Percentiles rank a stretch among this genome's conserved stretches.
These are phyloP conservation scores for Haplographium delicatum DNA, from an alignment of 495 filamentous ascomycete species.

Conservation along the genomic window DNA sequence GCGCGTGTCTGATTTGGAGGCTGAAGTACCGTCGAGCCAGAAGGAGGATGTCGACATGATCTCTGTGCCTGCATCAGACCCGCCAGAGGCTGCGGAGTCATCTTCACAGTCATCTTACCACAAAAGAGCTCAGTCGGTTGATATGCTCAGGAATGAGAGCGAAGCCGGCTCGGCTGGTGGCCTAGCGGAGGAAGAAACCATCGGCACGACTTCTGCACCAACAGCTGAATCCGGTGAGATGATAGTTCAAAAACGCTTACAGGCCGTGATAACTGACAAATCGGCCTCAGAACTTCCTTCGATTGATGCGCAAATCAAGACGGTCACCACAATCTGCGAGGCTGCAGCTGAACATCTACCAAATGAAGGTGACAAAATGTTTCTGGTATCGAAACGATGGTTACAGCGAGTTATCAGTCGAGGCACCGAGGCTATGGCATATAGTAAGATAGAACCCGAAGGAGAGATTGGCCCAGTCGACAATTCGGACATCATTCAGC, in stretches of 20 bases:
- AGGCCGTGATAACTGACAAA: background rate
- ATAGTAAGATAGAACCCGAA: constrained; percentile 56
- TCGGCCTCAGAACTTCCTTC: constrained; percentile 35
- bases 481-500: constrained; percentile 65
- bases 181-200: background rate
- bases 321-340: constrained; percentile 58
- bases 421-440: constrained; percentile 48
- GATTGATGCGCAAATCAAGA: constrained; percentile 73
- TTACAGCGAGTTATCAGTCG: constrained; percentile 67
- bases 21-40: constrained; percentile 18
- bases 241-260: background rate
- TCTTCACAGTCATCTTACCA: background rate
- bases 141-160: constrained; percentile 17
- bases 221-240: constrained; percentile 14
- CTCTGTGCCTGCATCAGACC: constrained; percentile 24
- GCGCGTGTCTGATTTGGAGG: constrained; percentile 49
- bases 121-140: constrained; percentile 18
- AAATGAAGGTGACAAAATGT: constrained; percentile 67
- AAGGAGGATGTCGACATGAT: constrained; percentile 47
- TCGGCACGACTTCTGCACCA: background rate
- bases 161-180: background rate
- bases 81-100: background rate
- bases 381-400: constrained; percentile 76
- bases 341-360: constrained; percentile 45
- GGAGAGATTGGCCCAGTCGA: constrained; percentile 76